phyloP scores from a whole-genome alignment of 2,329 filamentous ascomycete genomes.

The Monilinia laxa region DNA sequence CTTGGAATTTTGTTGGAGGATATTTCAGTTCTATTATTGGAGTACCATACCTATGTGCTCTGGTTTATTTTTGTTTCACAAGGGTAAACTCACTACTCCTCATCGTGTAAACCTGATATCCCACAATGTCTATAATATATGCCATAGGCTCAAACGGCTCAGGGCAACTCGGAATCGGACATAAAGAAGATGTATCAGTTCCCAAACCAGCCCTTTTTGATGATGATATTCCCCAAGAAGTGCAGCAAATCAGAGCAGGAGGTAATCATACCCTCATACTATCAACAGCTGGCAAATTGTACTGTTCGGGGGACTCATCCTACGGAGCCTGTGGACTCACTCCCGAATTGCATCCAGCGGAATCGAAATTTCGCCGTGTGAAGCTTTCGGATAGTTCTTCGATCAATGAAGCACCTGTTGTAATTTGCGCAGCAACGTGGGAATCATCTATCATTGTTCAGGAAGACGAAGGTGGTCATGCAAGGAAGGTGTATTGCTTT shows the following conservation, averaged over 20 bases:
- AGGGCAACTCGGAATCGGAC: constrained; percentile 70
- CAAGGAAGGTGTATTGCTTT: constrained; percentile 57
- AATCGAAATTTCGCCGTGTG: constrained; percentile 30
- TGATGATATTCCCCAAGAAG: constrained; percentile 40
- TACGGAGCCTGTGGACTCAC: constrained; percentile 54
- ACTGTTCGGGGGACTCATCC: constrained; percentile 61
- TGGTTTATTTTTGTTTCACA: not conserved
- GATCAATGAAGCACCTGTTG: constrained; percentile 37
- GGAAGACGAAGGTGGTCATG: constrained; percentile 46
- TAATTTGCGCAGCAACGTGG: constrained; percentile 72
- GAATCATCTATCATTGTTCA: constrained; percentile 65
- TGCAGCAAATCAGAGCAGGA: constrained; percentile 53
- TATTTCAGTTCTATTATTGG: not conserved
- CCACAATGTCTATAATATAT: constrained; percentile 56
- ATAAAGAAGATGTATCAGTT: constrained; percentile 67
- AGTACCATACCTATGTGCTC: not conserved
- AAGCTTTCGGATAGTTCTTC: constrained; percentile 28
- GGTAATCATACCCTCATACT: constrained; percentile 86
- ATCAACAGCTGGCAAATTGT: constrained; percentile 59
- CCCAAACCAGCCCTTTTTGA: constrained; percentile 63
- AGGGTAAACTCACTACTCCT: not conserved
- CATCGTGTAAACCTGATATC: not conserved
- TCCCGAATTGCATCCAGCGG: constrained; percentile 18
- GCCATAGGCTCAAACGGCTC: constrained; percentile 76
- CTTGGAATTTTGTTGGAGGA: not conserved